Base-by-base conservation (phyloP, 2,329 filamentous ascomycete species). In the Apiospora sp. region DNA sequence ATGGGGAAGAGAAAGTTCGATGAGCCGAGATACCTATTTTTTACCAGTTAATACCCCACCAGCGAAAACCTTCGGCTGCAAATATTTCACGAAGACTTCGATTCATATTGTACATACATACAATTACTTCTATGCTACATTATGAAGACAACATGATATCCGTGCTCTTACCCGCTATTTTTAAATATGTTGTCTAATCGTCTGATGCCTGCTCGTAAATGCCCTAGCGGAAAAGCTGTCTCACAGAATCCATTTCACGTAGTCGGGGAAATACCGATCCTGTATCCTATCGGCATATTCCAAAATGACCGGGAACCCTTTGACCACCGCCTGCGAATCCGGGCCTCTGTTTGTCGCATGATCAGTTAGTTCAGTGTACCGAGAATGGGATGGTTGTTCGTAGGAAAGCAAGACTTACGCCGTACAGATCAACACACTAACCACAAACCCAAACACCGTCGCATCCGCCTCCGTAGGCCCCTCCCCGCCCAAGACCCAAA, bases 281-380 rank as follows among this genome's bases (percentile, higher is more conserved):
- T 91, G 89, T 58, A 92, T 90, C 72, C 87, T 84, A 49, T 77
- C 76, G 3, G 88, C 89, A 79, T 92, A 92, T 3, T 90, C 87
- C 13, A 88, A 51, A 14, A 91, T 72, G 0, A 82, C 81, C 0
- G 88, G 87, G 73, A 86, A 87, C 2, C 79, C 78, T 72, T 80
- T 83, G 4, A 91, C 78, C 1, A 87, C 78, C 37, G 80, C 77
- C 71, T 80, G 82, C 4, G 86, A 87, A 19, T 83, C 83, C 0
- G 89, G 89, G 3, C n/a, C 44, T n/a, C 41, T 44, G 41, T 46
- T 80, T 7, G 87, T 89, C 73, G 14, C 51, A 22, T 61, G 6
- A 34, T 34, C 76, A 70, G n/a, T 37, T 22, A 69, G 22, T 5
- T 7, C 1, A 22, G n/a, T 6, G 30, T 2, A 10, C 1, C 12